Percentiles rank a stretch among this genome's conserved stretches.
Evolutionary conservation across 2,329 filamentous ascomycete genomes (phyloP).

Genomic region (Magnaporthiopsis incrustans): DNA sequence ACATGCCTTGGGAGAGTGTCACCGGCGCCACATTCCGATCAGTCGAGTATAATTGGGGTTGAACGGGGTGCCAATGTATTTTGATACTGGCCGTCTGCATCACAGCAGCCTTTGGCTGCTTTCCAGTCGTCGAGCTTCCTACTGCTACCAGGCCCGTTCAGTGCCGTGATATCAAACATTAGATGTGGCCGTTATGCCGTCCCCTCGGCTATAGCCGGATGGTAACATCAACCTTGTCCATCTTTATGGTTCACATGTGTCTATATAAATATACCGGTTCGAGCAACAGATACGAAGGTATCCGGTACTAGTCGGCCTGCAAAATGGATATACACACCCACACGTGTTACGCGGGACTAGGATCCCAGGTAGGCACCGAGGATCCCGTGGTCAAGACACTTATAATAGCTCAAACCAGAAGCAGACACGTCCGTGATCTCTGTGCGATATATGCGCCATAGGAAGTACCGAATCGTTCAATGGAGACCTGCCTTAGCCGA

Average conservation of each 20-base stretch:
- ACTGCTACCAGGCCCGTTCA: background rate
- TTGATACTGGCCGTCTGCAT: no score
- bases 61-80: no score
- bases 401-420: background rate
- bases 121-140: no score
- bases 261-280: background rate
- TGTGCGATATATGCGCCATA: background rate
- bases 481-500: background rate
- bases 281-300: background rate
- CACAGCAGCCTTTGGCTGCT: no score
- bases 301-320: background rate
- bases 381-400: background rate
- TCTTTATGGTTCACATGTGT: background rate
- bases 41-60: no score
- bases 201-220: background rate
- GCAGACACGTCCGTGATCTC: background rate
- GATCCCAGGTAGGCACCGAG: background rate
- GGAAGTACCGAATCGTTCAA: no score
- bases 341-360: no score
- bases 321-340: background rate
- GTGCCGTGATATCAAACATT: background rate
- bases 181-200: background rate
- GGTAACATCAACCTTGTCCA: background rate
- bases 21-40: background rate
- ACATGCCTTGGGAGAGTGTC: background rate